Evolutionary conservation across 495 filamentous ascomycete genomes (phyloP).

Genomic region (Cenococcum geophilum): DNA sequence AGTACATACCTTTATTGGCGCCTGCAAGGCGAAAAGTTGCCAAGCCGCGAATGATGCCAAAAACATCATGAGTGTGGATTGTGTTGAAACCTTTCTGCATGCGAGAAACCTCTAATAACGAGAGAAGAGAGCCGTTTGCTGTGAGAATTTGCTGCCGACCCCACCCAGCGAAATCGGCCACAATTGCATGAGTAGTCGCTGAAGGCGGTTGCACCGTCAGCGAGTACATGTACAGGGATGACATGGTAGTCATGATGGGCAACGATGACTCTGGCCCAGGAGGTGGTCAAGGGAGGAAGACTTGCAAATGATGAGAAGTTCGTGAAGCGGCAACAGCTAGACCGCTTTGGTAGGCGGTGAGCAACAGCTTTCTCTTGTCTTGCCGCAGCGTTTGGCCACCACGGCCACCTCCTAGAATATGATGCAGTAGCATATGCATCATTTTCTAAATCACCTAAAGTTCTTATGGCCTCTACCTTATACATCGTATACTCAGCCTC

Average conservation of each 20-base stretch:
- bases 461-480: too few relatives aligned
- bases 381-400: too few relatives aligned
- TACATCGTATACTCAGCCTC: too few relatives aligned
- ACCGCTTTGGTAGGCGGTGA: too few relatives aligned
- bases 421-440: too few relatives aligned
- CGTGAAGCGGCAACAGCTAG: too few relatives aligned
- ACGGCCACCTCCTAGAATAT: too few relatives aligned
- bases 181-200: conserved; percentile 78
- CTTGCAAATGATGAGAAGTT: too few relatives aligned
- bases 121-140: conserved; percentile 82
- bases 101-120: conserved; percentile 79
- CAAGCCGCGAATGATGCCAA: conserved; percentile 86
- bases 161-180: conserved; percentile 89
- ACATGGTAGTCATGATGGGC: conserved; percentile 87
- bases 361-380: too few relatives aligned
- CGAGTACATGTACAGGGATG: conserved; percentile 96
- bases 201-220: conserved; percentile 89
- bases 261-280: conserved; percentile 20
- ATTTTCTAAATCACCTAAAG: too few relatives aligned
- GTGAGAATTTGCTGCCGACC: conserved; percentile 97
- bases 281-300: too few relatives aligned
- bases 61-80: conserved; percentile 84
- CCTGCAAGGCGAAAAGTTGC: conserved; percentile 86
- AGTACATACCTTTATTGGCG: conserved; percentile 87
- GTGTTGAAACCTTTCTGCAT: conserved; percentile 77